Evolutionary conservation across 345 rosid genomes (phyloP).

Genomic region (Luvunga scandens): DNA sequence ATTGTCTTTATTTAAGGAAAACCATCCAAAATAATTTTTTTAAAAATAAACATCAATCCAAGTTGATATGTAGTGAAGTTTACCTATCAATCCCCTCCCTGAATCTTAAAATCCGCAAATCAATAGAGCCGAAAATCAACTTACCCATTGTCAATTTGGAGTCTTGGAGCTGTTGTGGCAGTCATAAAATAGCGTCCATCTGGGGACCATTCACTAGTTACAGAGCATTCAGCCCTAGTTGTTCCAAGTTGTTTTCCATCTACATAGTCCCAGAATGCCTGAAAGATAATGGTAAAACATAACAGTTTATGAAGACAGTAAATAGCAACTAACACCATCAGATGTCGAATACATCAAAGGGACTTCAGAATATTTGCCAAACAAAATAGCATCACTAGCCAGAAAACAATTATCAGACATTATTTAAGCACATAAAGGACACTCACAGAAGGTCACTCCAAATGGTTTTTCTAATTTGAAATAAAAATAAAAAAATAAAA

Average conservation of each 20-base stretch:
- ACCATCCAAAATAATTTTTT: neutral
- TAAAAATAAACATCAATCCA: neutral
- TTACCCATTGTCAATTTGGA: conserved; percentile 93
- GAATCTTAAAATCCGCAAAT: neutral
- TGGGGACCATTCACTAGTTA: conserved; percentile 90
- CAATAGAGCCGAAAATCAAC: conserved; percentile 17
- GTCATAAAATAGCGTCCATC: conserved; percentile 91
- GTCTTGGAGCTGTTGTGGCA: conserved; percentile 96
- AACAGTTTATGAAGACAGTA: neutral
- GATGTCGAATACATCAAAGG: neutral
- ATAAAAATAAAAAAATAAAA: no score
- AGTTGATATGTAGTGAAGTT: conserved; percentile 2
- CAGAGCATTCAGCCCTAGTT: conserved; percentile 87
- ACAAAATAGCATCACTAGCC: neutral
- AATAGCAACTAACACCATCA: neutral
- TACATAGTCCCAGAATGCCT: conserved; percentile 89
- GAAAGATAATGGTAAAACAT: conserved; percentile 14
- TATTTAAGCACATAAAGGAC: neutral
- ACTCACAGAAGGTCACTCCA: neutral
- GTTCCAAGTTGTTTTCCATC: conserved; percentile 67
- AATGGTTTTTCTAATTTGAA: neutral
- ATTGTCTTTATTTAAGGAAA: neutral
- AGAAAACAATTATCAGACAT: neutral
- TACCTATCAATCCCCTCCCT: neutral
- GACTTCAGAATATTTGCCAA: neutral